Percentiles rank a stretch among this genome's conserved stretches.
These are phyloP conservation scores for Calonectria henricotiae DNA, from an alignment of 2,329 filamentous ascomycete species.

Conservation along the genomic window DNA sequence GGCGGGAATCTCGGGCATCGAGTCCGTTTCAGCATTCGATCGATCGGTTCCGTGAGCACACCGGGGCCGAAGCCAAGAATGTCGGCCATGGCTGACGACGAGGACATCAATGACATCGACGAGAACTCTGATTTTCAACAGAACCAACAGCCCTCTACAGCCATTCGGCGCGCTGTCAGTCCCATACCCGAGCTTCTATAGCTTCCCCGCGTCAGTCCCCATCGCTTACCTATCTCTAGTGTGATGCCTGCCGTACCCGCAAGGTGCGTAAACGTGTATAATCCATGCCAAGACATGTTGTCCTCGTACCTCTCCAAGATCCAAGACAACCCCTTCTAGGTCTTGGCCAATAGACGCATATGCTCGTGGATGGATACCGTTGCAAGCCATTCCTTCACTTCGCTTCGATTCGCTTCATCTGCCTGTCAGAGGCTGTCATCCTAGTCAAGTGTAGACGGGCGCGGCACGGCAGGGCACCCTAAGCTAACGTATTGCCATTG, in stretches of 20 bases:
- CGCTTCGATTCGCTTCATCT: not conserved
- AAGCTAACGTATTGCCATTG: conserved; percentile 26
- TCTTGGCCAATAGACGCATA: conserved; percentile 1
- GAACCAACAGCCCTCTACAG: conserved; percentile 44
- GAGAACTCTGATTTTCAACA: conserved; percentile 47
- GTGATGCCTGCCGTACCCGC: conserved; percentile 56
- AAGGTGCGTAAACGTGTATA: conserved; percentile 51
- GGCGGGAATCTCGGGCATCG: not conserved
- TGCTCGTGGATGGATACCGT: conserved; percentile 4
- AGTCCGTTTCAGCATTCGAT: not conserved
- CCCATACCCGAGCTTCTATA: conserved; percentile 7
- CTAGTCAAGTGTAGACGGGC: not conserved
- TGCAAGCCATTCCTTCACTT: not conserved
- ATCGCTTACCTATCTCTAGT: conserved; percentile 48
- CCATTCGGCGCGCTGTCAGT: conserved; percentile 52
- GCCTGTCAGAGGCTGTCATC: conserved; percentile 6
- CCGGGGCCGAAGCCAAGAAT: not conserved
- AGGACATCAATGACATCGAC: conserved; percentile 37
- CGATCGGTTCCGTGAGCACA: not conserved
- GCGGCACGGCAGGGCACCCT: not conserved
- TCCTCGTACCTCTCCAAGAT: not conserved
- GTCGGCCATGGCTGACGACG: conserved; percentile 43
- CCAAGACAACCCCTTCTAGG: not conserved
- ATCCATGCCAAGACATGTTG: not conserved
- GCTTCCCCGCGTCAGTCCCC: conserved; percentile 8